A percentile compares a stretch with the other conserved stretches of the same genome.
phyloP scores from a whole-genome alignment of 2,329 filamentous ascomycete genomes.

The Fusarium keratoplasticum region DNA sequence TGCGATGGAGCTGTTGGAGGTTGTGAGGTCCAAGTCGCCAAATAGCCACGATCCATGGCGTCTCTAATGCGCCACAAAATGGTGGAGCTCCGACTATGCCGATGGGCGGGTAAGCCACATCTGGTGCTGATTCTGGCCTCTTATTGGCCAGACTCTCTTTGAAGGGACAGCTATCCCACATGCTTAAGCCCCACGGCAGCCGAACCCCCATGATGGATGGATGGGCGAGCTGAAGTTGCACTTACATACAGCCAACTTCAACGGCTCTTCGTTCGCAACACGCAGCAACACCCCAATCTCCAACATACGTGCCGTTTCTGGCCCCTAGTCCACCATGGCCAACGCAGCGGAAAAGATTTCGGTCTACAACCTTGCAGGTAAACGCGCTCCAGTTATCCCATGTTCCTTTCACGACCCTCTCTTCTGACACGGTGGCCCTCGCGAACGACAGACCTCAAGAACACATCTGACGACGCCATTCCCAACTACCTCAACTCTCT shows the following conservation, averaged over 20 bases:
- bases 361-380: slow-evolving; percentile 76
- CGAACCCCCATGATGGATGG: slow-evolving; percentile 21
- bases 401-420: not conserved
- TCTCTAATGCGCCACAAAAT: slow-evolving; percentile 25
- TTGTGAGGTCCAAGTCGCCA: slow-evolving; percentile 30
- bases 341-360: slow-evolving; percentile 65
- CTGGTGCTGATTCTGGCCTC: not conserved
- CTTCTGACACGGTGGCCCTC: slow-evolving; percentile 45
- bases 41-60: slow-evolving; percentile 37
- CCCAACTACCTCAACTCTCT: slow-evolving; percentile 92
- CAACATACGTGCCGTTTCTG: not conserved
- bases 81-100: slow-evolving; percentile 16
- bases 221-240: slow-evolving; percentile 3
- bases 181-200: slow-evolving; percentile 32
- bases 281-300: slow-evolving; percentile 5
- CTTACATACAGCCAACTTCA: slow-evolving; percentile 33
- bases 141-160: slow-evolving; percentile 8
- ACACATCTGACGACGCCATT: slow-evolving; percentile 94
- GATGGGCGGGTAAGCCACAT: slow-evolving; percentile 22
- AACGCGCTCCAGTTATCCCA: slow-evolving; percentile 8
- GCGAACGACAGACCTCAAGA: slow-evolving; percentile 82
- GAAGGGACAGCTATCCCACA: slow-evolving; percentile 41
- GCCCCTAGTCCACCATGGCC: slow-evolving; percentile 46
- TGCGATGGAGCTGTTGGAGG: slow-evolving; percentile 24
- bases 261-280: slow-evolving; percentile 6